Evolutionary conservation across 495 filamentous ascomycete genomes (phyloP), one percentile per base, ranked within the genome.

Genomic region (Xylaria palmicola): DNA sequence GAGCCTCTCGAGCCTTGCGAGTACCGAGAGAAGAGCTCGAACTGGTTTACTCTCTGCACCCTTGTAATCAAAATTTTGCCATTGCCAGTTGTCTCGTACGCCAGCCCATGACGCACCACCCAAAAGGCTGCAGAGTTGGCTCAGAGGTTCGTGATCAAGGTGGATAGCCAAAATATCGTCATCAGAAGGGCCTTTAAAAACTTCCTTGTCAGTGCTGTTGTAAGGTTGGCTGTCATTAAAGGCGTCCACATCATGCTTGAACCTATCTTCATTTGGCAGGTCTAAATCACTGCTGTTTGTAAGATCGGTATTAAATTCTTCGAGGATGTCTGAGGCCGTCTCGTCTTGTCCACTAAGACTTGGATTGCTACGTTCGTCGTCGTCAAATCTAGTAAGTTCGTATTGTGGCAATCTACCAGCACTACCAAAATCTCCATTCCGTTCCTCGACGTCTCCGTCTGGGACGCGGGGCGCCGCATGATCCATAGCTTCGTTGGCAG

Each of bases 1-100:
- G 3, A 71, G 29, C 56, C 56, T 69, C 30, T 69, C 66, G 4
- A 71, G 51, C 43, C 60, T 65, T 40, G 48, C 45, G 7, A 71
- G 62, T 3, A 69, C 15, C 24, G 52, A 13, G 0, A 65, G 51
- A 48, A 71, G 57, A 45, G 36, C 22, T 49, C 57, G 64, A 20
- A 64, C 53, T 1, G 64, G 55, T 15, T 55, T 20, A 12, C 60
- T 60, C 22, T 62, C 43, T 6, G 57, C 47, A 12, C 26, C 37
- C 10, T 64, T 34, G 22, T 59, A 30, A 8, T 65, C 29, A 34
- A 69, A 65, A 22, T 50, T 13, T 12, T 24, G 29, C 47, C 32
- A 44, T 36, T 62, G 40, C 66, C 64, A 67, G 15, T 19, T 20
- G 10, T 39, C 29, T 24, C 32, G 52, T 10, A 55, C 37, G n/a